These are phyloP conservation scores for cucumber (Cucumis sativus) DNA, from an alignment of 306 rosid species.

Conservation along the genomic window DNA sequence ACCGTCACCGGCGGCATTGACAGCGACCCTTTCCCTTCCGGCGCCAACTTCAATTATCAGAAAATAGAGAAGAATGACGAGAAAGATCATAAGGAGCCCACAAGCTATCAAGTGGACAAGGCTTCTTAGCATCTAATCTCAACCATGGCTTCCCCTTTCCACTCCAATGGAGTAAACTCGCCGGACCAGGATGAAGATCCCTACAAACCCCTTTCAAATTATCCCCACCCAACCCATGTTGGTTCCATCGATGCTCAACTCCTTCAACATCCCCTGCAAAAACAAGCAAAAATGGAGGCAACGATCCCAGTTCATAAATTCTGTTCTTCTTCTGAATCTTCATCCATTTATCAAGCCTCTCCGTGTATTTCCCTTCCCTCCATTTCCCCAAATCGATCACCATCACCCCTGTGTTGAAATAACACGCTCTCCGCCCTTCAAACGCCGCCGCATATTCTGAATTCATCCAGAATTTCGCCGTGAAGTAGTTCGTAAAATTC, in stretches of 20 bases:
- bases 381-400: slow-evolving; percentile 75
- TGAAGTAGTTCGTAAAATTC: slow-evolving; percentile 75
- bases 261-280: slow-evolving; percentile 72
- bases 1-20: not conserved
- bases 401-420: slow-evolving; percentile 95
- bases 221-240: slow-evolving; percentile 89
- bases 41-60: slow-evolving; percentile 31
- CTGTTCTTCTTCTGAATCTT: slow-evolving; percentile 62
- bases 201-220: slow-evolving; percentile 67
- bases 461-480: slow-evolving; percentile 57
- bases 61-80: slow-evolving; percentile 41
- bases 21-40: not conserved
- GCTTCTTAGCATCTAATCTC: slow-evolving; percentile 59
- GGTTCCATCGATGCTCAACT: slow-evolving; percentile 91
- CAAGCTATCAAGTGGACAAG: slow-evolving; percentile 73
- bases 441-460: slow-evolving; percentile 38
- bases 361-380: slow-evolving; percentile 61
- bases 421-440: slow-evolving; percentile 42
- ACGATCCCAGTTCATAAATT: slow-evolving; percentile 77
- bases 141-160: slow-evolving; percentile 96
- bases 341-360: slow-evolving; percentile 76
- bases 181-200: slow-evolving; percentile 80
- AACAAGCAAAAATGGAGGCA: slow-evolving; percentile 75
- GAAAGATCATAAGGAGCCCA: slow-evolving; percentile 88
- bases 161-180: slow-evolving; percentile 84